Percentiles rank a stretch among this genome's conserved stretches.
Evolutionary conservation across 2,329 filamentous ascomycete species (phyloP).

Genomic region (Ambrosiella xylebori): DNA sequence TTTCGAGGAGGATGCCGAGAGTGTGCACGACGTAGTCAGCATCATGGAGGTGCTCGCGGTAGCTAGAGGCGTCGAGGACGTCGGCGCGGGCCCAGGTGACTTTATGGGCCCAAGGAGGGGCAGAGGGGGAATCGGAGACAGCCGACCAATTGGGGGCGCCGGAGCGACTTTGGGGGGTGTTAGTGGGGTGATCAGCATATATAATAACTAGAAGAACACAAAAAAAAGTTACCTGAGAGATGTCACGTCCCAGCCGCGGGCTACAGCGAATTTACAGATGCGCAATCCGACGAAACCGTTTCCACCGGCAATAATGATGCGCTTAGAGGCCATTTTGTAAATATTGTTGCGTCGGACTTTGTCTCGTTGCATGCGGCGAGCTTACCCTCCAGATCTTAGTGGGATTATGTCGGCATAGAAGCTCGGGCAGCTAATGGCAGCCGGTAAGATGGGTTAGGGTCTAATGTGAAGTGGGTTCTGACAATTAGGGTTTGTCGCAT

Average conservation of each 20-base stretch:
- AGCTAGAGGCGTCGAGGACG: constrained; percentile 67
- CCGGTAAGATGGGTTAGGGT: background rate
- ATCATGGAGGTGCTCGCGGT: constrained; percentile 55
- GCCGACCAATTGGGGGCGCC: constrained; percentile 74
- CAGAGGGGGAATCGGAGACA: constrained; percentile 50
- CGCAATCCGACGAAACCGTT: constrained; percentile 79
- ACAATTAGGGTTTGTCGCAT: background rate
- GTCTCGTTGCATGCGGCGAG: constrained; percentile 11
- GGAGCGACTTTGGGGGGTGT: constrained; percentile 48
- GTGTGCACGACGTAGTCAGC: constrained; percentile 81
- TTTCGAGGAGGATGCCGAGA: constrained; percentile 91
- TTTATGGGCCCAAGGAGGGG: constrained; percentile 64
- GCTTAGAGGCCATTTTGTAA: constrained; percentile 45
- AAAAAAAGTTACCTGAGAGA: constrained; percentile 56
- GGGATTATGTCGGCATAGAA: background rate
- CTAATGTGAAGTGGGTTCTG: background rate
- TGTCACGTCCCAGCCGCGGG: constrained; percentile 77
- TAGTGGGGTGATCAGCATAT: background rate
- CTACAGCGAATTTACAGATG: constrained; percentile 79
- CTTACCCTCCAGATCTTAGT: background rate
- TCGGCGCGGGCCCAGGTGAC: constrained; percentile 82
- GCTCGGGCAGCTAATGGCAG: background rate
- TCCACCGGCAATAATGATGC: constrained; percentile 78
- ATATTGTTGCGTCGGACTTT: too few species aligned
- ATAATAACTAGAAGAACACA: background rate